Conservation (phyloP, 768 basidiomycete genomes). For the Suillus weaverae region DNA sequence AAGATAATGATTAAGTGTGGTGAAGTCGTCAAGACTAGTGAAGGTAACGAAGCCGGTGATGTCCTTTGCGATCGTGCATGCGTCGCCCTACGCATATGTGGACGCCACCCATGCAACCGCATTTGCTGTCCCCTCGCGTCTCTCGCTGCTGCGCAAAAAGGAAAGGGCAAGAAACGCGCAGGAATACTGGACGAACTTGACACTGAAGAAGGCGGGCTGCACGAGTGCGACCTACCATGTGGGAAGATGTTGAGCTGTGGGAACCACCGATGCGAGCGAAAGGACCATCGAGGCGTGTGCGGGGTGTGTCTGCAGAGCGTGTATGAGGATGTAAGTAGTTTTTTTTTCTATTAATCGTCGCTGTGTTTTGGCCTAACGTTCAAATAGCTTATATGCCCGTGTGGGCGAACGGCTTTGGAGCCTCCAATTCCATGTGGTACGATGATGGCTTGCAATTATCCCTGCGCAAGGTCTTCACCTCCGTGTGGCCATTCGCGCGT, state of each 20-base stretch:
- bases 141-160: conserved; percentile 52
- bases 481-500: conserved; percentile 81
- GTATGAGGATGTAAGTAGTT: conserved; percentile 78
- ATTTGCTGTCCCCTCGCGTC: conserved; percentile 88
- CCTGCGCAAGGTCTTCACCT: conserved; percentile 69
- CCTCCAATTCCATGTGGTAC: conserved; percentile 92
- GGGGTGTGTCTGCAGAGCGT: conserved; percentile 82
- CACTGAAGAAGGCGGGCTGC: conserved; percentile 66
- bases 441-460: conserved; percentile 71
- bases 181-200: conserved; percentile 38
- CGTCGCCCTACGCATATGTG: conserved; percentile 74
- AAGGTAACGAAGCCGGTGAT: conserved; percentile 52
- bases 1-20: conserved; percentile 53
- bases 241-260: conserved; percentile 73
- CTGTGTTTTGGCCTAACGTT: neutral
- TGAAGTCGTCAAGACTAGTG: conserved; percentile 32
- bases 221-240: conserved; percentile 83
- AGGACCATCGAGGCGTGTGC: conserved; percentile 84
- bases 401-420: conserved; percentile 82
- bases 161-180: conserved; percentile 60
- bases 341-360: neutral
- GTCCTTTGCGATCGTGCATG: conserved; percentile 84
- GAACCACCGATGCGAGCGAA: conserved; percentile 73
- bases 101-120: conserved; percentile 81
- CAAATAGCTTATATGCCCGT: conserved; percentile 70